Conservation (phyloP, 129 eudicot genomes). For the Logfia minima region DNA sequence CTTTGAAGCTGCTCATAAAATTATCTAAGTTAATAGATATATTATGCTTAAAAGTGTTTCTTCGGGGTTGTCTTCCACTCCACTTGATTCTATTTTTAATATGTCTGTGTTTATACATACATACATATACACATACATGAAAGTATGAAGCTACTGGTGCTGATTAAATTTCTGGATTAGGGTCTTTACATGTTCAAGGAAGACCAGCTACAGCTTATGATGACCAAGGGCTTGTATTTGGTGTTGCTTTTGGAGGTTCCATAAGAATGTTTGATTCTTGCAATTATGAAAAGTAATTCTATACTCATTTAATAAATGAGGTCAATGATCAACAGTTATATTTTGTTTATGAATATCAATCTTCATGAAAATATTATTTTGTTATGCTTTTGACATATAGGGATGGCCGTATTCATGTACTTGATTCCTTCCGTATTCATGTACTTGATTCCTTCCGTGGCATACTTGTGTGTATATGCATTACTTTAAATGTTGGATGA, state of each 20-base stretch:
- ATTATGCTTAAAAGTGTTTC: neutral
- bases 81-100: too few species aligned
- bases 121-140: too few species aligned
- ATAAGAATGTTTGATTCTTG: slow-evolving; percentile 94
- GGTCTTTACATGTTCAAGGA: slow-evolving; percentile 94
- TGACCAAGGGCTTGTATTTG: slow-evolving; percentile 93
- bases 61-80: too few species aligned
- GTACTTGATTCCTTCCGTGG: slow-evolving; percentile 95
- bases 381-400: slow-evolving; percentile 74
- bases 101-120: too few species aligned
- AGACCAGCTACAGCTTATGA: slow-evolving; percentile 97
- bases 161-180: slow-evolving; percentile 38
- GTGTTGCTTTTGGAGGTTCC: slow-evolving; percentile 90
- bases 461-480: slow-evolving; percentile 61
- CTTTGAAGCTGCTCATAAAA: slow-evolving; percentile 3
- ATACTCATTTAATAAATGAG: neutral
- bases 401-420: slow-evolving; percentile 85
- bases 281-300: slow-evolving; percentile 71
- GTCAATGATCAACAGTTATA: neutral
- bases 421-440: slow-evolving; percentile 92
- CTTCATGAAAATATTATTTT: slow-evolving; percentile 20
- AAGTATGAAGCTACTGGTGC: too few species aligned
- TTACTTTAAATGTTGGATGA: neutral
- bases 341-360: slow-evolving; percentile 6
- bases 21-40: neutral